These are phyloP conservation scores for Candida pseudocylindracea DNA, from an alignment of 1,139 yeast genomes.

Conservation along the genomic window DNA sequence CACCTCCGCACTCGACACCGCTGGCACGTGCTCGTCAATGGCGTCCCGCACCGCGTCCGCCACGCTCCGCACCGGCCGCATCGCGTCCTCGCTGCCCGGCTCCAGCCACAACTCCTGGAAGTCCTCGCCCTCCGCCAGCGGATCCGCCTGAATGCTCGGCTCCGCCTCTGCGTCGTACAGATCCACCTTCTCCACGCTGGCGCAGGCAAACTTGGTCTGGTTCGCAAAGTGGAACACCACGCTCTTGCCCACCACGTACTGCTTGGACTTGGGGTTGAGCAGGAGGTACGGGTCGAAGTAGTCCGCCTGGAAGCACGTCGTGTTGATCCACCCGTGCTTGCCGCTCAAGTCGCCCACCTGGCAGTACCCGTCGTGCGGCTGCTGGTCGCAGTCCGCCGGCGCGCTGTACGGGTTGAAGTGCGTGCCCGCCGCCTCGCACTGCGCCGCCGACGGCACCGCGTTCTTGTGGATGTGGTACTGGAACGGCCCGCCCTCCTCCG, in stretches of 20 bases:
- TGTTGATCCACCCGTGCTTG: constrained; percentile 34
- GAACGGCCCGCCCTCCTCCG: constrained; percentile 33
- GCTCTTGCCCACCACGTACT: constrained; percentile 28
- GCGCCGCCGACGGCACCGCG: constrained; percentile 18
- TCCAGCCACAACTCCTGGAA: too few species aligned
- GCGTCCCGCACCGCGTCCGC: too few species aligned
- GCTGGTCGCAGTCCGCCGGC: constrained; percentile 17
- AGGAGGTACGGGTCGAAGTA: constrained; percentile 32
- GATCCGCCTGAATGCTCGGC: too few species aligned
- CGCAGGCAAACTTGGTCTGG: constrained; percentile 31
- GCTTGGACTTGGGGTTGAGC: constrained; percentile 19
- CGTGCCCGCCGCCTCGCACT: constrained; percentile 24
- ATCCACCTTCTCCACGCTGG: constrained; percentile 10
- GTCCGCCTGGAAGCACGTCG: constrained; percentile 29
- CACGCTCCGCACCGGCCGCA: too few species aligned
- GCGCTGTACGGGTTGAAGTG: constrained; percentile 34
- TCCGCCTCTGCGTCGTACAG: too few species aligned
- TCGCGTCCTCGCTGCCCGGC: too few species aligned
- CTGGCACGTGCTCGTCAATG: too few species aligned
- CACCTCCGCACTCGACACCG: too few species aligned
- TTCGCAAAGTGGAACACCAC: constrained; percentile 28
- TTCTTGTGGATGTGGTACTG: constrained; percentile 32
- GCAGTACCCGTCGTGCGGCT: constrained; percentile 26
- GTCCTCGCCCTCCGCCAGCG: too few species aligned
- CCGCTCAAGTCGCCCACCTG: constrained; percentile 44